Conservation (phyloP, 2,329 filamentous ascomycete genomes). For the Hyphodiscus sp. region DNA sequence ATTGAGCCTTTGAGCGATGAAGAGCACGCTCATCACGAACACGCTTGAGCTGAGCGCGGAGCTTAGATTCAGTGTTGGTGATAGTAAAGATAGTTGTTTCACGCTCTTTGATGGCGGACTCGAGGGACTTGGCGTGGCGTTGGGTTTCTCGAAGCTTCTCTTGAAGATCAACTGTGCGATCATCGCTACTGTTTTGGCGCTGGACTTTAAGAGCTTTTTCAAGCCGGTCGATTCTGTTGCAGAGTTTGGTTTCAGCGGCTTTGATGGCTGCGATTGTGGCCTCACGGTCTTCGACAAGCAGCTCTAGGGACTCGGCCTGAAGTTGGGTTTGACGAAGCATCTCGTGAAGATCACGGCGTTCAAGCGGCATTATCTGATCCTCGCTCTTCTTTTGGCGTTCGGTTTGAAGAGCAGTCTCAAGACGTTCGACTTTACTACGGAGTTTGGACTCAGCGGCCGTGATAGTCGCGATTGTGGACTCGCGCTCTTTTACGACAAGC, state of each 20-base stretch:
- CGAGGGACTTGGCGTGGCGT: constrained; percentile 60
- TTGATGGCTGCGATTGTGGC: constrained; percentile 51
- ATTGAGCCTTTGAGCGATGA: constrained; percentile 17
- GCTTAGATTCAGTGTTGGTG: constrained; percentile 48
- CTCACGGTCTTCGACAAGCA: constrained; percentile 65
- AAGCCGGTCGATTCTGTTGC: constrained; percentile 39
- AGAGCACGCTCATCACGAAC: constrained; percentile 58
- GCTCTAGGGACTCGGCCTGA: constrained; percentile 62
- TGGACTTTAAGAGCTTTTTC: constrained; percentile 45
- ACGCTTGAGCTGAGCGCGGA: constrained; percentile 63
- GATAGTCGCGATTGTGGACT: constrained; percentile 55
- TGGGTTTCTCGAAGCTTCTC: constrained; percentile 56
- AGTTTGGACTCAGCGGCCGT: constrained; percentile 7
- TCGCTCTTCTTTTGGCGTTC: constrained; percentile 50
- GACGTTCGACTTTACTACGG: constrained; percentile 40
- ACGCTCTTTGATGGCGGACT: constrained; percentile 64
- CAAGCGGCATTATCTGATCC: constrained; percentile 51
- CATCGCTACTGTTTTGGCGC: constrained; percentile 49
- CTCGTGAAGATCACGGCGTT: constrained; percentile 53
- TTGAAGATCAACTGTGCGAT: constrained; percentile 55
- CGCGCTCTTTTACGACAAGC: constrained; percentile 63
- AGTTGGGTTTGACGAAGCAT: constrained; percentile 57
- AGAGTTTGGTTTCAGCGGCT: constrained; percentile 16
- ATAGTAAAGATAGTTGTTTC: constrained; percentile 57
- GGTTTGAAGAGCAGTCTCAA: constrained; percentile 43